These are phyloP conservation scores for Hepatocystis sp. DNA, from an alignment of 169 alveolate genomes.

Conservation along the genomic window DNA sequence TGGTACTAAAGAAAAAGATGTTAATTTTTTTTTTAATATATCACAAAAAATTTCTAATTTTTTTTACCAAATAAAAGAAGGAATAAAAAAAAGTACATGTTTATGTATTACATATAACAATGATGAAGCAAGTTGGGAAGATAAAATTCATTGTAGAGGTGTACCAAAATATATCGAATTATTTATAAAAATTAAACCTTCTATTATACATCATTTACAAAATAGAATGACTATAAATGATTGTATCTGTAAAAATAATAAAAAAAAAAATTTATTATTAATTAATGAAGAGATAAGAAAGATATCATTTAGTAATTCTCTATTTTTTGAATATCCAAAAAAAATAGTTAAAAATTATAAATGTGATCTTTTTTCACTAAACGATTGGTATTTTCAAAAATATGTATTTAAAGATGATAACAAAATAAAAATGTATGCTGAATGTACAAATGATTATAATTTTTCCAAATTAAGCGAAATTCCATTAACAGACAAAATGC, in stretches of 20 bases:
- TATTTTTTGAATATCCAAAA: not conserved
- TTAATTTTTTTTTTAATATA: constrained; percentile 16
- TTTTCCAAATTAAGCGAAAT: not conserved
- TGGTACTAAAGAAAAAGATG: too few species aligned
- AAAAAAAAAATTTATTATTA: constrained; percentile 10
- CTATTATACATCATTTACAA: constrained; percentile 8
- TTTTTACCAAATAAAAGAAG: constrained; percentile 11
- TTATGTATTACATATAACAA: constrained; percentile 15
- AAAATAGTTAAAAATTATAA: not conserved
- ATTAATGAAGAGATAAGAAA: constrained; percentile 19
- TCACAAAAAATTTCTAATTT: constrained; percentile 8
- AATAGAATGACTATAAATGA: constrained; percentile 31
- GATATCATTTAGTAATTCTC: constrained; percentile 3
- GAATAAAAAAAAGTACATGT: constrained; percentile 12
- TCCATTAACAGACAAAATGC: too few species aligned
- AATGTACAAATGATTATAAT: not conserved
- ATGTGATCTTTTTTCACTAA: not conserved
- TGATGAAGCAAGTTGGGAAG: not conserved
- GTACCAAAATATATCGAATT: constrained; percentile 4
- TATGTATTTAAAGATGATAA: not conserved
- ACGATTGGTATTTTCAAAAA: not conserved
- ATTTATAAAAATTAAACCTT: constrained; percentile 38
- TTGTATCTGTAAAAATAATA: constrained; percentile 5
- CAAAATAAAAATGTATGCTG: constrained; percentile 7
- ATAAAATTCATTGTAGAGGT: not conserved